Base-by-base conservation (phyloP, 2,329 filamentous ascomycete species). In the Colletotrichum abscissum region DNA sequence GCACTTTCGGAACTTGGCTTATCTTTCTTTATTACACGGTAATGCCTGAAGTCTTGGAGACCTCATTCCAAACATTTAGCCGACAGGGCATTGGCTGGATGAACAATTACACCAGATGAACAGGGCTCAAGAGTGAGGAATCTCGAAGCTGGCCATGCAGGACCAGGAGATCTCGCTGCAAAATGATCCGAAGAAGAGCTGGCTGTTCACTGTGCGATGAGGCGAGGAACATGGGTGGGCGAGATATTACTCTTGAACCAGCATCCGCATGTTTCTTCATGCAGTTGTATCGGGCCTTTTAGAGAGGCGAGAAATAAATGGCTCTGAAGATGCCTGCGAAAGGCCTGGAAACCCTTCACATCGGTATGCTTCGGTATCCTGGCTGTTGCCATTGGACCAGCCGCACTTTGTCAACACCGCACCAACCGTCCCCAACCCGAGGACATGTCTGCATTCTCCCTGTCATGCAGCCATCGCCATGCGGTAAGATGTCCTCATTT, bases 151-250 rank as follows among this genome's bases (percentile, higher is more conserved):
- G 33, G 9, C 33, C 33, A 35, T 7, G 0, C 5, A 14, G 38
- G n/a, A 4, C 7, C 3, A n/a, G 8, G 16, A 49, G 19, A 19
- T 16, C 38, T 42, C 38, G 38, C 42, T 49, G 42, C 0, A 0
- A 8, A 49, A n/a, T 19, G 8, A n/a, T 8, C 42, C 42, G 42
- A 49, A 1, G 0, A 5, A 49, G 42, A 49, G 1, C 7, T 49
- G 0, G 1, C 2, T 3, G 1, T 1, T 9, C 1, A 19, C n/a
- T 0, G 1, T 49, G 6, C 16, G 16, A 49, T n/a, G 0, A 49
- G 42, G 19, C 42, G 0, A 49, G 42, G 16, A n/a, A 49, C 42
- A 49, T 49, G 42, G 42, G 16, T 49, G 42, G 4, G 19, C 19
- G 42, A n/a, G 42, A 49, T 9, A n/a, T n/a, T 9, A 4, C 3